These are phyloP conservation scores for Coemansia sp. DNA, from an alignment of 192 early-diverging fungal species.

Conservation along the genomic window DNA sequence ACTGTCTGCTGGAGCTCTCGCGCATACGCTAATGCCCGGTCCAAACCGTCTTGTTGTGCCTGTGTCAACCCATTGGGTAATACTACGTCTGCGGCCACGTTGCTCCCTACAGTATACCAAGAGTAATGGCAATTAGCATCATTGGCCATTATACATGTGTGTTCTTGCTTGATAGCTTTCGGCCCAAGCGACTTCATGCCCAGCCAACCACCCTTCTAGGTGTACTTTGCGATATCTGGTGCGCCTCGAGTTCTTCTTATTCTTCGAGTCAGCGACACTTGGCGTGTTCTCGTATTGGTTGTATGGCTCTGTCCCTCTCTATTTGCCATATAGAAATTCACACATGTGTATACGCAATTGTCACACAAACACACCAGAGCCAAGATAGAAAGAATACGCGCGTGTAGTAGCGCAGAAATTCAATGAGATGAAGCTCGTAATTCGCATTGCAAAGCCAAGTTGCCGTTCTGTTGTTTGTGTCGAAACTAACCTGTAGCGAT, in stretches of 20 bases:
- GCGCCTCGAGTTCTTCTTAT: not conserved
- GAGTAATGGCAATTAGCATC: not conserved
- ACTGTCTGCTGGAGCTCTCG: conserved; percentile 55
- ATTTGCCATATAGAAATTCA: not conserved
- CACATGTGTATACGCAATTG: not conserved
- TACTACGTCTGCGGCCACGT: not conserved
- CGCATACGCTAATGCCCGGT: conserved; percentile 45
- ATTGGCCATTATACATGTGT: not conserved
- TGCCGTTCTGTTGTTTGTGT: not conserved
- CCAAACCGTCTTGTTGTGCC: conserved; percentile 39
- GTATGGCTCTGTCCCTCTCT: conserved; percentile 7
- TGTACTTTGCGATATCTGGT: not conserved
- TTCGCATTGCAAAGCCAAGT: not conserved
- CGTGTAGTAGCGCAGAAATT: not conserved
- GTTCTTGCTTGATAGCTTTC: not conserved
- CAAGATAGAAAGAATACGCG: not conserved
- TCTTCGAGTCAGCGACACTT: not conserved
- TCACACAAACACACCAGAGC: not conserved
- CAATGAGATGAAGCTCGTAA: conserved; percentile 1
- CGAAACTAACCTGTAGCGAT: not conserved
- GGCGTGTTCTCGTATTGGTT: not conserved
- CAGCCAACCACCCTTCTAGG: not conserved
- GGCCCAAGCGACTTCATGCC: not conserved
- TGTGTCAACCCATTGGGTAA: conserved; percentile 35
- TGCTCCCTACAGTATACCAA: not conserved